These are phyloP conservation scores for Podaxis sp. DNA, from an alignment of 768 basidiomycete genomes.

Conservation along the genomic window DNA sequence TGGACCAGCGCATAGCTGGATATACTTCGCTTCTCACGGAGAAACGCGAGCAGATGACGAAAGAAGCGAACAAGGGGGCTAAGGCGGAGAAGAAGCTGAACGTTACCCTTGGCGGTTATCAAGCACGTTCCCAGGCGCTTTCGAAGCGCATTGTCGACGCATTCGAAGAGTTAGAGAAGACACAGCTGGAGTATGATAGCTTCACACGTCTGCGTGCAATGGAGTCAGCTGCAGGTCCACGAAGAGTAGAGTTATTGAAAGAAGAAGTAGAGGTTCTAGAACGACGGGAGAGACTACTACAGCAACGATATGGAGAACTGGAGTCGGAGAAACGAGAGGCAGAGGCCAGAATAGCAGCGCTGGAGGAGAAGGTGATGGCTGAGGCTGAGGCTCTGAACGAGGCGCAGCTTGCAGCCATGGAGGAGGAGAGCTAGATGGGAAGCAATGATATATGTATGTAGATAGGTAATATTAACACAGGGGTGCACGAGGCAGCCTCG, in stretches of 20 bases:
- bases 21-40: conserved; percentile 61
- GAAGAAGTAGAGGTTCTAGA: conserved; percentile 87
- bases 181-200: conserved; percentile 72
- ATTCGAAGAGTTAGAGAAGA: conserved; percentile 69
- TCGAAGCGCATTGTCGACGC: conserved; percentile 61
- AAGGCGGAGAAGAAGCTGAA: conserved; percentile 92
- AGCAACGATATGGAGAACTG: conserved; percentile 83
- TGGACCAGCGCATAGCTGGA: conserved; percentile 62
- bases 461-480: conserved; percentile 13
- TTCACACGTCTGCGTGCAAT: conserved; percentile 71
- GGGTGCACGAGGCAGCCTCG: conserved; percentile 15
- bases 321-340: conserved; percentile 66
- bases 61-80: conserved; percentile 75
- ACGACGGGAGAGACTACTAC: conserved; percentile 72
- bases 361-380: conserved; percentile 87
- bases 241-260: conserved; percentile 72
- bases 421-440: conserved; percentile 34
- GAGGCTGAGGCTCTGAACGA: conserved; percentile 85
- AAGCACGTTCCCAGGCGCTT: conserved; percentile 68
- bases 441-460: conserved; percentile 3
- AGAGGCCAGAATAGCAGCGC: conserved; percentile 51
- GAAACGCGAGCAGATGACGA: conserved; percentile 69
- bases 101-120: conserved; percentile 89
- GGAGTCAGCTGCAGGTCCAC: conserved; percentile 77
- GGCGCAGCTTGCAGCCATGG: conserved; percentile 67